These are phyloP conservation scores for Neurospora sp. DNA, from an alignment of 495 filamentous ascomycete species.

Conservation along the genomic window DNA sequence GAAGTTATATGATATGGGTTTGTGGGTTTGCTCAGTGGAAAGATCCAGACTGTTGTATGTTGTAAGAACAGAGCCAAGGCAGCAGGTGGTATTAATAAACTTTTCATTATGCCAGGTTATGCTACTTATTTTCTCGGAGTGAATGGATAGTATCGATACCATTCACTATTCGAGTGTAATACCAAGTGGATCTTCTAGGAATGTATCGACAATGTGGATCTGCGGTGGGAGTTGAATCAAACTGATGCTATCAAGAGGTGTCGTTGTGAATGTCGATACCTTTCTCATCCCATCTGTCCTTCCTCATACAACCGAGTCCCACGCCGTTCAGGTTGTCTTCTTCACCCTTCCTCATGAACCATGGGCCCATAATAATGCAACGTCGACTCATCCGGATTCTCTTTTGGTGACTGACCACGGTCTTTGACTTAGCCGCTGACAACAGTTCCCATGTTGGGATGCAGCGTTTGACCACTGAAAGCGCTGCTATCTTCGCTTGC, in stretches of 20 bases:
- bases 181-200: neutral
- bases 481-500: constrained; percentile 65
- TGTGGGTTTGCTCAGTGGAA: neutral
- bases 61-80: neutral
- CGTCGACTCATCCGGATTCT: neutral
- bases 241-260: neutral
- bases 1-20: neutral
- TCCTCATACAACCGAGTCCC: neutral
- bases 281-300: neutral
- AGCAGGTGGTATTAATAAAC: neutral
- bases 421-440: constrained; percentile 42
- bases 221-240: neutral
- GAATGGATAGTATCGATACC: neutral
- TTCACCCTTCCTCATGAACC: neutral
- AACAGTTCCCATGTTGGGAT: constrained; percentile 59
- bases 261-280: neutral
- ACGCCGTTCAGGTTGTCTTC: neutral
- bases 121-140: neutral
- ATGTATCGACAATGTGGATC: neutral
- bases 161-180: neutral
- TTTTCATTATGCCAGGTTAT: neutral
- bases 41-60: neutral
- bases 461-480: constrained; percentile 51
- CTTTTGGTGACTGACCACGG: neutral
- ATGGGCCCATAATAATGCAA: neutral